phyloP scores from a whole-genome alignment of 1,284 basidiomycete species.

The Caloboletus inedulis region DNA sequence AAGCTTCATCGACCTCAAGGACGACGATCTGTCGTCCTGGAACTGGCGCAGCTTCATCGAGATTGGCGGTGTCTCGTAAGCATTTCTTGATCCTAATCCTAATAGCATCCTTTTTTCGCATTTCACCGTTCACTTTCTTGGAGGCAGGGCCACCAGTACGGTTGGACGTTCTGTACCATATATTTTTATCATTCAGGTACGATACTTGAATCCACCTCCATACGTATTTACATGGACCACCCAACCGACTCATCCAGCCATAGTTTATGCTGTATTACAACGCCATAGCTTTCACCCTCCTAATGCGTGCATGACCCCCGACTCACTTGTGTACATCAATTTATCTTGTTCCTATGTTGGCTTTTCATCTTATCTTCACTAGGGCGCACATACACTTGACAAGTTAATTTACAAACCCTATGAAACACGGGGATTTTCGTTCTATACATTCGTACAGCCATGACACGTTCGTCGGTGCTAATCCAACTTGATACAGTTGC shows the following conservation, averaged over 20 bases:
- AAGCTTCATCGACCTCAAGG: slow-evolving; percentile 62
- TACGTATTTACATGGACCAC: slow-evolving; percentile 26
- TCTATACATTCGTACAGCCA: too few relatives aligned
- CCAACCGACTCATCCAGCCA: neutral
- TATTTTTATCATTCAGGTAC: slow-evolving; percentile 10
- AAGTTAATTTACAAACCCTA: neutral
- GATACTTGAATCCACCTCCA: slow-evolving; percentile 13
- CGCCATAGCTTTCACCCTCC: neutral
- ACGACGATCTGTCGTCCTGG: slow-evolving; percentile 45
- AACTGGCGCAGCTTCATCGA: slow-evolving; percentile 65
- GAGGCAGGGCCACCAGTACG: slow-evolving; percentile 8
- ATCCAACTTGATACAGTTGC: too few relatives aligned
- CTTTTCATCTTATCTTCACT: neutral
- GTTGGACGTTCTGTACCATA: slow-evolving; percentile 13
- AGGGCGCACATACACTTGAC: neutral
- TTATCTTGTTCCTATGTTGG: slow-evolving; percentile 11
- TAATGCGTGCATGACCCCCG: slow-evolving; percentile 15
- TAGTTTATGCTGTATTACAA: slow-evolving; percentile 24
- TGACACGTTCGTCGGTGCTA: neutral
- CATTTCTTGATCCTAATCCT: neutral
- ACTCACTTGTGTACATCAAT: slow-evolving; percentile 4
- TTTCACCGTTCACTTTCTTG: neutral
- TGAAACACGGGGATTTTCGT: slow-evolving; percentile 9
- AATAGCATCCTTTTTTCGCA: neutral
- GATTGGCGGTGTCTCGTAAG: slow-evolving; percentile 40